Base-by-base conservation (phyloP, 345 rosid species). In the Camelina sativa region DNA sequence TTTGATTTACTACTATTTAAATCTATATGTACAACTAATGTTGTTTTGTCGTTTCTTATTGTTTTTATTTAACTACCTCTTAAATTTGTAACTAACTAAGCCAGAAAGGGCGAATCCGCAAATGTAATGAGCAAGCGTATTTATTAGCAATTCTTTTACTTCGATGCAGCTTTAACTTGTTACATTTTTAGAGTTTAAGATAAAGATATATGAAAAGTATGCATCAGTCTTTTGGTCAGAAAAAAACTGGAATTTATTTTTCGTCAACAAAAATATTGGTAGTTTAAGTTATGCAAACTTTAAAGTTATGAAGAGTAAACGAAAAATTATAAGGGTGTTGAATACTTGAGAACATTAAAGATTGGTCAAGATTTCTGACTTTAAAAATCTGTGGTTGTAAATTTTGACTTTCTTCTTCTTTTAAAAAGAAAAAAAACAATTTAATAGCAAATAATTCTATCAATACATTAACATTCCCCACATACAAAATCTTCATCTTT, bases 351-450 rank as follows among this genome's bases (percentile, higher is more conserved):
- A 41, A 13, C 12, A 62, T 13, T 43, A 44, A 19, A 35, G 47
- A 66, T 35, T 51, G 48, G 48, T 66, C 60, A 35, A 51, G 34
- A 20, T 51, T 8, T 51, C 2, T 51, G 11, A 50, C 71, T 25
- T 28, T 30, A 28, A 6, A 8, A 17, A 48, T 32, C 3, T 23
- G 6, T 16, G 19, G 57, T 66, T 51, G 17, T 7, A 28, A 10
- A 28, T 11, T 30, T 34, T 50, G 46, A 65, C 58, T 48, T 28
- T 4, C 6, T 4, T 6, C 7, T 17, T 6, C 6, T 34, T 30
- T 5, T 4, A 38, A 3, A 38, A 11, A 2, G 3, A 38, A 40
- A 2, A 37, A 40, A 40, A 40, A 4, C 43, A 40, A 11, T 40
- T 37, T 8, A 37, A 8, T 37, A 37, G 1, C 3, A 37, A 37